A percentile compares a stretch with the other conserved stretches of the same genome.
These are phyloP conservation scores for Microglena sp. DNA, from an alignment of 139 green algal genomes.

Conservation along the genomic window DNA sequence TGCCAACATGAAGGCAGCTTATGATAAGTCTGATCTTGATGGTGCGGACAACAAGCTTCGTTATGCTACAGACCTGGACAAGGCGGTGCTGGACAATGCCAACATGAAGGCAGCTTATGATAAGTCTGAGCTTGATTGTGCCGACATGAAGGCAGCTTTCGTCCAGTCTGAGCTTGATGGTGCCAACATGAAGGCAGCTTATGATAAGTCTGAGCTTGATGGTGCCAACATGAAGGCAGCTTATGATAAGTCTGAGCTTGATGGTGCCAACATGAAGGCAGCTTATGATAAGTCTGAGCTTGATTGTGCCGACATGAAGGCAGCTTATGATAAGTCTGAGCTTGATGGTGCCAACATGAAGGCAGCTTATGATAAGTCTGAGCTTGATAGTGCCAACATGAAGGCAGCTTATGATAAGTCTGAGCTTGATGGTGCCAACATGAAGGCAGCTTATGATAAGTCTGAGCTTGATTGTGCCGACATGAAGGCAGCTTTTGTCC, in stretches of 20 bases:
- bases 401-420: conserved; percentile 3
- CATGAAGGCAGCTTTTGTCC: conserved; percentile 1
- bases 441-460: conserved; percentile 9
- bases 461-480: not conserved
- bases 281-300: conserved; percentile 3
- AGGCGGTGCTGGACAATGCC: conserved; percentile 7
- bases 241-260: conserved; percentile 1
- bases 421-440: not conserved
- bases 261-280: conserved; percentile 1
- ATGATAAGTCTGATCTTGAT: not conserved
- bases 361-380: conserved; percentile 12
- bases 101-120: not conserved
- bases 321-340: not conserved
- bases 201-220: not conserved
- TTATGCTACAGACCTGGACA: not conserved
- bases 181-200: too few relatives aligned
- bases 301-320: not conserved
- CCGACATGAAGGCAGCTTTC: not conserved
- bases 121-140: not conserved
- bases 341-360: not conserved
- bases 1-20: conserved; percentile 9
- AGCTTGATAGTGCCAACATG: not conserved
- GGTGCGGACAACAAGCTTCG: not conserved
- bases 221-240: not conserved
- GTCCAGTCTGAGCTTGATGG: not conserved